Conservation (phyloP, 257 asterid genomes). For the Marsdenia floribunda region DNA sequence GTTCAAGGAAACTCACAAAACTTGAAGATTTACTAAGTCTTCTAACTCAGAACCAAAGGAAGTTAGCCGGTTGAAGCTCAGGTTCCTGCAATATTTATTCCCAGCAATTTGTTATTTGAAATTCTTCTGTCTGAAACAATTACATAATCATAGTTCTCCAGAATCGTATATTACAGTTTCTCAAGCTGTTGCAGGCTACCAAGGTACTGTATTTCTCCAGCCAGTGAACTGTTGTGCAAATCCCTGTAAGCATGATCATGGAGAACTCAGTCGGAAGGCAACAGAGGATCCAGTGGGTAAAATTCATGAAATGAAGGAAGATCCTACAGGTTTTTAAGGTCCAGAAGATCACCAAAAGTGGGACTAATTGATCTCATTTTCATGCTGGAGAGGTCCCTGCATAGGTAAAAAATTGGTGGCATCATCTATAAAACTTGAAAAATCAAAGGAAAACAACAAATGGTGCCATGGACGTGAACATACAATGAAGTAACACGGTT, state of each 20-base stretch:
- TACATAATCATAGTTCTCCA: neutral
- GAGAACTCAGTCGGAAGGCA: neutral
- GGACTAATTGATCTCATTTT: constrained; percentile 82
- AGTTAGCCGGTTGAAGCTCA: constrained; percentile 82
- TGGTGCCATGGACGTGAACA: constrained; percentile 16
- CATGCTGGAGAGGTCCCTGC: constrained; percentile 65
- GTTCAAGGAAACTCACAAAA: constrained; percentile 53
- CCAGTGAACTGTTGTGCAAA: constrained; percentile 76
- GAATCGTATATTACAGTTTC: constrained; percentile 44
- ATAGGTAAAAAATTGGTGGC: constrained; percentile 6
- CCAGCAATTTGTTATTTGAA: constrained; percentile 9
- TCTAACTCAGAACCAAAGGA: constrained; percentile 81
- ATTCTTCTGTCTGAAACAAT: constrained; percentile 9
- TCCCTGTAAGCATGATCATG: constrained; percentile 43
- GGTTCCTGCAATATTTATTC: constrained; percentile 48
- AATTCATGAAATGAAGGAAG: neutral
- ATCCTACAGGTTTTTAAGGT: constrained; percentile 77
- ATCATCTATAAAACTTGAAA: neutral
- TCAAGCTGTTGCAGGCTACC: constrained; percentile 86
- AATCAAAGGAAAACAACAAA: neutral
- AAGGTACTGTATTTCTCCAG: constrained; percentile 82
- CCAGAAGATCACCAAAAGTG: constrained; percentile 70
- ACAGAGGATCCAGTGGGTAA: neutral
- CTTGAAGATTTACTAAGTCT: constrained; percentile 79
- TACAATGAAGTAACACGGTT: constrained; percentile 81